Evolutionary conservation across 306 rosid species (phyloP), one percentile per base, ranked within the genome.

Genomic region (Vigna mungo): DNA sequence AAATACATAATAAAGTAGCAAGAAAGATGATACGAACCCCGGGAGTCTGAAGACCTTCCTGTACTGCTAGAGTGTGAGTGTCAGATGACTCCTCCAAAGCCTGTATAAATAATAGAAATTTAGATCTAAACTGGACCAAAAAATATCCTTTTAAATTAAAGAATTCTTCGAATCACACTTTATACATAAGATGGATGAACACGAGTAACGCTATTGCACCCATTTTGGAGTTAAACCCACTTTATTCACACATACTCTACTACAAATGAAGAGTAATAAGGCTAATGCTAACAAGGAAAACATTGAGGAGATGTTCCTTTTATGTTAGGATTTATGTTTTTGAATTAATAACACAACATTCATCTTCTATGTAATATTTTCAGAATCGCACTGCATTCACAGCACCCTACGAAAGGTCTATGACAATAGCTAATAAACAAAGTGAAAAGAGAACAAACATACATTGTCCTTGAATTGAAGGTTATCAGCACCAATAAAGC

Each of bases 401-500:
- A 12, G 9, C n/a, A 54, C 30, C 60, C 44, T 39, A 39, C 44
- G 1, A 9, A 41, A 9, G 46, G 46, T 41, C 13, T 9, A 9
- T 41, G 46, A 41, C 12, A 41, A 9, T 41, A 41, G 10, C 17
- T 11, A 55, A 44, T 23, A 1, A 39, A 23, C 23, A 52, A 39
- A 52, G 44, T 41, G n/a, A 59, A 70, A 73, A 36, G 74, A 81
- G 59, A 60, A 30, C 65, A 27, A 84, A 89, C 95, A 68, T 90
- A 90, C 97, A 11, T 82, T 74, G 68, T 89, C 92, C 56, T 83
- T 80, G 23, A 87, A 78, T 65, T 81, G 85, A 85, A 88, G 58
- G 80, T 80, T 78, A 78, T 83, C 89, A 75, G 78, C 84, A 68
- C 85, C 90, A 59, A 84, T 73, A 84, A 81, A 44, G 61, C 93